Conservation (phyloP, 495 filamentous ascomycete genomes). For the Annulohypoxylon bovei region DNA sequence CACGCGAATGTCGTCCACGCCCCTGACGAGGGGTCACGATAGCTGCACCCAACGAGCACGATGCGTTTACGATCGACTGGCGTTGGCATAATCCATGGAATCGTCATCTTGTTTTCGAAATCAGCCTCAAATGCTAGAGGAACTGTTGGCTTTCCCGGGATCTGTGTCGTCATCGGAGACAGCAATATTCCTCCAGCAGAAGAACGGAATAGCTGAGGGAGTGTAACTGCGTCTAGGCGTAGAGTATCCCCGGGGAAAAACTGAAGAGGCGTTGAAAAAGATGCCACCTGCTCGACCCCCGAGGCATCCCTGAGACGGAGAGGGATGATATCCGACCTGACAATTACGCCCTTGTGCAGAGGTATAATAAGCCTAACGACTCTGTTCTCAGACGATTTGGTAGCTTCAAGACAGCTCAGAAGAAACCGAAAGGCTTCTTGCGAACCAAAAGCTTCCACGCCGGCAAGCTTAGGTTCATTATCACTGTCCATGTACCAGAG, state of each 20-base stretch:
- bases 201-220: slow-evolving; percentile 29
- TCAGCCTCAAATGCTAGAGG: slow-evolving; percentile 28
- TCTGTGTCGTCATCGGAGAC: background rate
- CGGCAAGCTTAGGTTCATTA: background rate
- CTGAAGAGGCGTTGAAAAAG: slow-evolving; percentile 36
- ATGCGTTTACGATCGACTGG: slow-evolving; percentile 46
- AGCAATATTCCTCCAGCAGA: slow-evolving; percentile 40
- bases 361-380: slow-evolving; percentile 38
- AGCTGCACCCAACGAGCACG: slow-evolving; percentile 52
- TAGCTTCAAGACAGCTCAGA: slow-evolving; percentile 29
- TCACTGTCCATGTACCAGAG: background rate
- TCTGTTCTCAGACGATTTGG: slow-evolving; percentile 5
- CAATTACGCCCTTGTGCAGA: slow-evolving; percentile 26
- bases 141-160: background rate
- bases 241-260: slow-evolving; percentile 20
- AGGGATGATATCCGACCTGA: slow-evolving; percentile 42
- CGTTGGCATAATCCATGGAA: slow-evolving; percentile 42
- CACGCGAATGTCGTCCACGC: slow-evolving; percentile 48
- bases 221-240: slow-evolving; percentile 10
- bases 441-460: slow-evolving; percentile 25
- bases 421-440: slow-evolving; percentile 34
- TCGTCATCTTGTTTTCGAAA: slow-evolving; percentile 40
- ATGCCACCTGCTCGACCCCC: slow-evolving; percentile 27
- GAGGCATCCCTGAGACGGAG: slow-evolving; percentile 36
- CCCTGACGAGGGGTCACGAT: slow-evolving; percentile 49